Conservation (phyloP, 768 basidiomycete species). For the Trametes maxima region DNA sequence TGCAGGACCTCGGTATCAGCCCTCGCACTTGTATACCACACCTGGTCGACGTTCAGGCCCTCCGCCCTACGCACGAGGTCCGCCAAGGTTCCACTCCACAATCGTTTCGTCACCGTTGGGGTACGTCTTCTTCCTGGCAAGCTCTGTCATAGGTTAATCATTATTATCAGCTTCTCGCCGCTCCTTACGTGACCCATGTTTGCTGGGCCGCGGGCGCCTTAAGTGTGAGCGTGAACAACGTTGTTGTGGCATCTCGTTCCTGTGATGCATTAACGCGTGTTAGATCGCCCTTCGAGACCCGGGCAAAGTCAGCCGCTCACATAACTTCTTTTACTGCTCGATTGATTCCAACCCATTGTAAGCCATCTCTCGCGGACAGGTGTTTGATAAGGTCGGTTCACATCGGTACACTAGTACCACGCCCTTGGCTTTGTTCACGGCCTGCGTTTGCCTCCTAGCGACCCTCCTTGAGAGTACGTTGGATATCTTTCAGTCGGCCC, state of each 20-base stretch:
- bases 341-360: conserved; percentile 28
- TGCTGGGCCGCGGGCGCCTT: conserved; percentile 25
- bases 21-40: conserved; percentile 18
- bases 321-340: conserved; percentile 34
- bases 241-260: neutral
- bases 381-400: neutral
- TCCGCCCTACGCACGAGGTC: neutral
- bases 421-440: conserved; percentile 25
- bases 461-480: conserved; percentile 26
- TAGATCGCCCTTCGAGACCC: conserved; percentile 29
- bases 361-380: neutral
- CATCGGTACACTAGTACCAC: conserved; percentile 13
- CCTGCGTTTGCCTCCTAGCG: conserved; percentile 27
- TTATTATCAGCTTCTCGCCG: conserved; percentile 16
- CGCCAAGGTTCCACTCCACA: neutral
- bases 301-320: conserved; percentile 25
- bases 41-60: conserved; percentile 19
- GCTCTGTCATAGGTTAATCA: too few species aligned
- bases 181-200: conserved; percentile 23
- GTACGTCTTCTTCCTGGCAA: neutral
- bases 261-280: neutral
- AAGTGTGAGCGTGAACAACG: conserved; percentile 12
- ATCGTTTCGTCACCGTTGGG: neutral
- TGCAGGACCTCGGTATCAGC: conserved; percentile 20
- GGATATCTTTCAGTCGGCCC: neutral